phyloP scores from a whole-genome alignment of 2,329 filamentous ascomycete genomes.

The Colletotrichum euphorbiae region DNA sequence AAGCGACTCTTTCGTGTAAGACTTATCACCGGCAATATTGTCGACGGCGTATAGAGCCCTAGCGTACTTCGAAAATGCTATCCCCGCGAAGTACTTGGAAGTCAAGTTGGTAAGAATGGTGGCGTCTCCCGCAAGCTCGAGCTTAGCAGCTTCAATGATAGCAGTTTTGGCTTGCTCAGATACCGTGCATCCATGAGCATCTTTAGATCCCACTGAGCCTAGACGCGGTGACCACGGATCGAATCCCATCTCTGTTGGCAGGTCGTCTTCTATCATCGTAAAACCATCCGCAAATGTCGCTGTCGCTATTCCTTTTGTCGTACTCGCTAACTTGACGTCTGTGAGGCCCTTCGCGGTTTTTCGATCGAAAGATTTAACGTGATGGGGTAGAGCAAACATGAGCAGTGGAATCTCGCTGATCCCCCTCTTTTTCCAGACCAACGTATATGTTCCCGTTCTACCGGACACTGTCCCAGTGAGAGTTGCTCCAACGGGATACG shows the following conservation, averaged over 20 bases:
- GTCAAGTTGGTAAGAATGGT: slow-evolving; percentile 72
- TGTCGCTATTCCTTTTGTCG: slow-evolving; percentile 81
- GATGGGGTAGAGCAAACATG: slow-evolving; percentile 85
- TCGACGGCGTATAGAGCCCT: slow-evolving; percentile 69
- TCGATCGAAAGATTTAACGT: slow-evolving; percentile 74
- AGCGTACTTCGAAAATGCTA: slow-evolving; percentile 77
- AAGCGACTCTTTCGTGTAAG: slow-evolving; percentile 64
- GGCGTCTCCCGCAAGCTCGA: slow-evolving; percentile 77
- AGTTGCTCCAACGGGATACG: slow-evolving; percentile 70
- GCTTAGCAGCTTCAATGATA: slow-evolving; percentile 67
- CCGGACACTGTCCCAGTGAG: slow-evolving; percentile 70
- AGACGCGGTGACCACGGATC: slow-evolving; percentile 33
- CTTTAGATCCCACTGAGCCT: slow-evolving; percentile 70
- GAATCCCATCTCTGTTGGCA: slow-evolving; percentile 77
- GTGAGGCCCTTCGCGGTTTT: slow-evolving; percentile 58
- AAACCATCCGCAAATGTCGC: slow-evolving; percentile 75
- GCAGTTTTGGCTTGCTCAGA: slow-evolving; percentile 59
- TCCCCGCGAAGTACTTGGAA: slow-evolving; percentile 87
- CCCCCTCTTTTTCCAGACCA: slow-evolving; percentile 75
- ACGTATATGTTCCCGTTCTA: slow-evolving; percentile 71
- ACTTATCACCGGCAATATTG: slow-evolving; percentile 66
- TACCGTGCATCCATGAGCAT: slow-evolving; percentile 53
- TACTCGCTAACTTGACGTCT: slow-evolving; percentile 73
- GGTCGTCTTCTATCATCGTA: slow-evolving; percentile 74
- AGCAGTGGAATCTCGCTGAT: slow-evolving; percentile 65